phyloP scores from a whole-genome alignment of 352 stramenopile genomes.

The Nothophytophthora sp. region DNA sequence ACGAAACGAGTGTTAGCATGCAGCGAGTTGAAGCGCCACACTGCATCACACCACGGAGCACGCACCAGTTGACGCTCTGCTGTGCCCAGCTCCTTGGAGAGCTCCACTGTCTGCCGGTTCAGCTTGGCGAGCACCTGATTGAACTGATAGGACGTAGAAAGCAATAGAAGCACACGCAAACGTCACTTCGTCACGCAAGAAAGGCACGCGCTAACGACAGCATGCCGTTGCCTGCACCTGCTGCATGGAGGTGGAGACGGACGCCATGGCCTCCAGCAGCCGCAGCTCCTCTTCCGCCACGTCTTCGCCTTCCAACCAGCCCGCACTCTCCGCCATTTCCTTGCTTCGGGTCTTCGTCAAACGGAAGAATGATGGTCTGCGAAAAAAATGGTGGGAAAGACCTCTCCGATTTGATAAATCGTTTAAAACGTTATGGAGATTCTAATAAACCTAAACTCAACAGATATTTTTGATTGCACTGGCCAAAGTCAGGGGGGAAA shows the following conservation, averaged over 20 bases:
- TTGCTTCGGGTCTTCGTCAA: neutral
- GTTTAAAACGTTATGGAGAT: too few relatives aligned
- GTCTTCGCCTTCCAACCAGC: slow-evolving; percentile 27
- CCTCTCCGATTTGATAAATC: too few relatives aligned
- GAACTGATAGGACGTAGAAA: slow-evolving; percentile 23
- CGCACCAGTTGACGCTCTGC: slow-evolving; percentile 52
- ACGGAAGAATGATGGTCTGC: too few relatives aligned
- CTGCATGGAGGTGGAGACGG: slow-evolving; percentile 42
- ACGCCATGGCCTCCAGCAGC: slow-evolving; percentile 44
- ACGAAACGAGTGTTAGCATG: too few relatives aligned
- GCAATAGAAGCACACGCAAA: neutral
- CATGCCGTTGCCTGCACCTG: slow-evolving; percentile 22
- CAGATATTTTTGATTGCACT: too few relatives aligned
- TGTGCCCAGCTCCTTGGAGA: slow-evolving; percentile 48
- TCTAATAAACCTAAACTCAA: too few relatives aligned
- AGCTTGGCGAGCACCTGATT: slow-evolving; percentile 52
- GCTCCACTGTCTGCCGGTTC: slow-evolving; percentile 45
- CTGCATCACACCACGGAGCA: neutral
- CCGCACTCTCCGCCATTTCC: slow-evolving; percentile 22
- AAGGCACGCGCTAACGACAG: neutral
- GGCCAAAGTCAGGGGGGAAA: too few relatives aligned
- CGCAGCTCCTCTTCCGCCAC: slow-evolving; percentile 49
- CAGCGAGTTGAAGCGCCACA: too few relatives aligned
- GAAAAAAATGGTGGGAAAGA: too few relatives aligned
- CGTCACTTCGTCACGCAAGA: too few relatives aligned